Base-by-base conservation (phyloP, 1,139 yeast species). In the Lodderomyces elongisporus region DNA sequence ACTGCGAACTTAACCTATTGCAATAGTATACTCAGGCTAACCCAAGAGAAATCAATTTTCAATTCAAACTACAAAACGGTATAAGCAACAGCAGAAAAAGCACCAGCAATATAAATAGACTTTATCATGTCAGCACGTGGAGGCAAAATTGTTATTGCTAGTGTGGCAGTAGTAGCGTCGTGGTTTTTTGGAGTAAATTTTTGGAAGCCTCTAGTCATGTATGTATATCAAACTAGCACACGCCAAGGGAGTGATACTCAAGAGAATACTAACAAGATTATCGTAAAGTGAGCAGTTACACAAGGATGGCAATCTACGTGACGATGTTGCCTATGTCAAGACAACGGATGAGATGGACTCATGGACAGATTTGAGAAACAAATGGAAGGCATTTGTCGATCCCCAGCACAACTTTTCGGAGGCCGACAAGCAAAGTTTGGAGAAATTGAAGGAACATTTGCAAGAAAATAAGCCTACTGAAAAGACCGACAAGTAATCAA, bases 151-250 rank as follows among this genome's bases (percentile, higher is more conserved):
- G 27, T 56, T 1, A 44, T 60, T 1, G 36, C 63, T 4, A 39
- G 60, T 17, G 55, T 60, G 18, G 66, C 60, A 4, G 60, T 64
- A 5, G 61, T 56, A 5, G 45, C 65, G 23, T 62, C 72, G 36
- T 66, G 71, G 69, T 68, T 64, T 39, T 56, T 69, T 17, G 83
- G 91, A 1, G 60, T 77, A 36, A 74, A 71, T 49, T 83, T 83
- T 57, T 83, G 85, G 68, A 80, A 79, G 46, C 93, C 94, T 2
- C 54, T 83, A 21, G 70, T 83, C 4, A 68, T 83, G 81, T 76
- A 66, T 48, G 81, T 73, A 31, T 20, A 6, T 7, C 9, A 10
- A 18, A 18, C 7, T 7, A 18, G 10, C 7, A 18, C 7, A 18
- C 22, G 9, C 7, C 7, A 18, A 10, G 10, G 22, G 22, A 18